phyloP scores from a whole-genome alignment of 345 rosid genomes.

The Leavenworthia alabamica region DNA sequence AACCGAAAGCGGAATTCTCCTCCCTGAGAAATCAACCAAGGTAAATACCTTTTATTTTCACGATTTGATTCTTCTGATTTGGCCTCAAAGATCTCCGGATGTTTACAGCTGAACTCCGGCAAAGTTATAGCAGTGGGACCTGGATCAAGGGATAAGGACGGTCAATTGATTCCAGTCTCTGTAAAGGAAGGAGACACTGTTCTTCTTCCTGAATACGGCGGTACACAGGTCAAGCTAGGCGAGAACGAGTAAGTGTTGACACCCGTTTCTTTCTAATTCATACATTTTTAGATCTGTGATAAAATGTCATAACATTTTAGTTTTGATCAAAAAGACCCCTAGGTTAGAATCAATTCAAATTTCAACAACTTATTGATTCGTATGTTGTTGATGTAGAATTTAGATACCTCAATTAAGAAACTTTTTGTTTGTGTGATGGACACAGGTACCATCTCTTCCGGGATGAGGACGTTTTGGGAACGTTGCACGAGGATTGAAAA shows the following conservation, averaged over 20 bases:
- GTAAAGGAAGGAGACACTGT: constrained; percentile 88
- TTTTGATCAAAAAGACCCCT: background rate
- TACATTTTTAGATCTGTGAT: background rate
- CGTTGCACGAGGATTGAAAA: constrained; percentile 48
- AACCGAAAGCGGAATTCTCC: constrained; percentile 70
- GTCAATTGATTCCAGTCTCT: constrained; percentile 50
- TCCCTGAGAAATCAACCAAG: constrained; percentile 66
- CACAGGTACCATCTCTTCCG: constrained; percentile 60
- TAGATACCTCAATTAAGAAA: background rate
- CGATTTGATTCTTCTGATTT: background rate
- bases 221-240: constrained; percentile 69
- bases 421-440: background rate
- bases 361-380: too few relatives aligned
- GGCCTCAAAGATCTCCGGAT: background rate
- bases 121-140: constrained; percentile 74
- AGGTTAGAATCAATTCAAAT: too few relatives aligned
- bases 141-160: constrained; percentile 53
- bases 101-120: constrained; percentile 67
- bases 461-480: constrained; percentile 84
- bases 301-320: background rate
- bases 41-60: constrained; percentile 5
- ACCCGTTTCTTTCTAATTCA: too few relatives aligned
- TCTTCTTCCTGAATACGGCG: constrained; percentile 78
- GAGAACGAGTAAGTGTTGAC: constrained; percentile 64
- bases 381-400: background rate